These are phyloP conservation scores for Chlorella sp. DNA, from an alignment of 139 green algal species.

Conservation along the genomic window DNA sequence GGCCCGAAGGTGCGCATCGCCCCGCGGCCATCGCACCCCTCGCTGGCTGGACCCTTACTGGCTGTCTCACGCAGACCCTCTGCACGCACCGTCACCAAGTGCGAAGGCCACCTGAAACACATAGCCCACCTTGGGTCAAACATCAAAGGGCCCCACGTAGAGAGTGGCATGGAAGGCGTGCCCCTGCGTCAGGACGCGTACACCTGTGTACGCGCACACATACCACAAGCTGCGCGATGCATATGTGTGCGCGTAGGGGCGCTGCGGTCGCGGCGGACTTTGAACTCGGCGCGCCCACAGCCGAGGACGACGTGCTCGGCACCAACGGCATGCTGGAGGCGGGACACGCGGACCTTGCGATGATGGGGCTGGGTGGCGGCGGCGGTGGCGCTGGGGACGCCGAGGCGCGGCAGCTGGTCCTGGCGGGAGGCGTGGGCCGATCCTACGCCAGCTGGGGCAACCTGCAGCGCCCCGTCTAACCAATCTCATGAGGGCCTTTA, in stretches of 20 bases:
- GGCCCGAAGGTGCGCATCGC: slow-evolving; percentile 2
- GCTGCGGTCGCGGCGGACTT: not conserved
- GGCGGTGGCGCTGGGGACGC: no score
- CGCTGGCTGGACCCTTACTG: not conserved
- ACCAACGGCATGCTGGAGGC: not conserved
- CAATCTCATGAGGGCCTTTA: no score
- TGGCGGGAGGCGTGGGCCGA: no score
- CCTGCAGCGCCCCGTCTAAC: no score
- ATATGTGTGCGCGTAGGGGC: not conserved
- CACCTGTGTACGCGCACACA: no score
- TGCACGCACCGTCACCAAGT: no score
- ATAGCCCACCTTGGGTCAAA: not conserved
- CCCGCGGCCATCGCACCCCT: not conserved
- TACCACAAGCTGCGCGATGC: not conserved
- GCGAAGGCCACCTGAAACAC: not conserved
- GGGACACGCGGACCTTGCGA: no score
- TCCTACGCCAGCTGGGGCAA: no score
- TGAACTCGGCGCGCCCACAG: not conserved
- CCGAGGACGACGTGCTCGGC: not conserved
- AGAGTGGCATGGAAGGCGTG: not conserved
- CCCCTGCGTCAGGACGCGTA: no score
- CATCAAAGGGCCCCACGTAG: no score
- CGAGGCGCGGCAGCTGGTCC: no score
- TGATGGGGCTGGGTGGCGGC: no score
- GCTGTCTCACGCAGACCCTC: not conserved